Evolutionary conservation across 805 yeast species (phyloP).

Genomic region (Lachancea cidri): DNA sequence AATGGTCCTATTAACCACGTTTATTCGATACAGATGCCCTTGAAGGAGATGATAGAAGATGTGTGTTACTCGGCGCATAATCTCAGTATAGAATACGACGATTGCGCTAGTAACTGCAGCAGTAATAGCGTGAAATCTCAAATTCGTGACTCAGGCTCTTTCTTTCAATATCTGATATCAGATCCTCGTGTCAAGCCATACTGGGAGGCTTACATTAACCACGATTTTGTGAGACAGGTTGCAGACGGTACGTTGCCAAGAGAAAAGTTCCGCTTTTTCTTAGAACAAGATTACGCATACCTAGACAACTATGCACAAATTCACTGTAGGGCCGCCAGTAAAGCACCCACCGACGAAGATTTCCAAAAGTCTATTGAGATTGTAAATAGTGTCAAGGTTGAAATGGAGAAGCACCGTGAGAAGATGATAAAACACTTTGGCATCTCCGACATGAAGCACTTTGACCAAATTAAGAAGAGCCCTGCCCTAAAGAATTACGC

Average conservation of each 20-base stretch:
- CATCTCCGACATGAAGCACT: slow-evolving; percentile 39
- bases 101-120: slow-evolving; percentile 2
- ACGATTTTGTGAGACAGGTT: slow-evolving; percentile 52
- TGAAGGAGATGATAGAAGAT: slow-evolving; percentile 32
- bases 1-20: slow-evolving; percentile 77
- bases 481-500: slow-evolving; percentile 58
- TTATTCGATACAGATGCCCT: slow-evolving; percentile 34
- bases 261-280: slow-evolving; percentile 47
- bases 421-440: slow-evolving; percentile 40
- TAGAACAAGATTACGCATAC: slow-evolving; percentile 61
- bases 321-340: slow-evolving; percentile 57
- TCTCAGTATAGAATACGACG: not conserved
- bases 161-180: slow-evolving; percentile 45
- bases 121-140: slow-evolving; percentile 6
- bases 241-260: slow-evolving; percentile 48
- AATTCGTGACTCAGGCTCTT: slow-evolving; percentile 18
- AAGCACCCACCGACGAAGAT: slow-evolving; percentile 50
- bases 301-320: slow-evolving; percentile 63
- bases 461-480: slow-evolving; percentile 44
- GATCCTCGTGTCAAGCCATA: slow-evolving; percentile 51
- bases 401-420: slow-evolving; percentile 49
- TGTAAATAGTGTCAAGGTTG: slow-evolving; percentile 47
- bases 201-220: slow-evolving; percentile 59
- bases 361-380: slow-evolving; percentile 47
- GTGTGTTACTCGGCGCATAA: slow-evolving; percentile 28